These are phyloP conservation scores for Colletotrichum aenigma DNA, from an alignment of 2,329 filamentous ascomycete genomes.

Conservation along the genomic window DNA sequence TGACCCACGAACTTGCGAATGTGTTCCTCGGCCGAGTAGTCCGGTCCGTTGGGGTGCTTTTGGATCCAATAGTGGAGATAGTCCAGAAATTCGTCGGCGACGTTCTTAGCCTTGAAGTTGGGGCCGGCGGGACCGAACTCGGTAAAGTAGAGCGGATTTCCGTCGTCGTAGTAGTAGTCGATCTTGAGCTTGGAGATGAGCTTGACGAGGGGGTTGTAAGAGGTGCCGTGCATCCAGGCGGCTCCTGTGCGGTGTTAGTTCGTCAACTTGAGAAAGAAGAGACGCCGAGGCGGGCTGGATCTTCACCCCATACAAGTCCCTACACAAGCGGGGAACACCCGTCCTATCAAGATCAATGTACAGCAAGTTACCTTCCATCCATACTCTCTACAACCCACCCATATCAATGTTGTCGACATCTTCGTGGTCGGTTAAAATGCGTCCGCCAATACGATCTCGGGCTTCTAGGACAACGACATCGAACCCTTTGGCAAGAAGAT, in stretches of 20 bases:
- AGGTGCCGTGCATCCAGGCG: slow-evolving; percentile 1
- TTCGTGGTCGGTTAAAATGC: slow-evolving; percentile 37
- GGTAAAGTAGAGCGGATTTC: neutral
- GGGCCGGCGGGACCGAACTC: neutral
- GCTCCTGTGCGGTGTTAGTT: neutral
- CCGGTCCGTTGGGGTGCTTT: neutral
- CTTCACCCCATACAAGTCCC: neutral
- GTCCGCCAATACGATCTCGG: slow-evolving; percentile 53
- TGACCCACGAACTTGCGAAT: neutral
- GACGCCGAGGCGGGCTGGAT: neutral
- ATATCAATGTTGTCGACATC: neutral
- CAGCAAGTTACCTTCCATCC: neutral
- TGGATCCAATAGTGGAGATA: neutral
- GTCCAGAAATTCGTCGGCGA: neutral
- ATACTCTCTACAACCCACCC: neutral
- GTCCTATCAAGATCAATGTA: neutral
- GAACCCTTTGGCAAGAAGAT: slow-evolving; percentile 37
- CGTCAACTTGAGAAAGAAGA: neutral
- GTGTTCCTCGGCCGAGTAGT: neutral
- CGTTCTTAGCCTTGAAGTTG: neutral
- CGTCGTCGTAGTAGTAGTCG: neutral
- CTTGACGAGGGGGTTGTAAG: neutral
- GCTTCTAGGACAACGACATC: slow-evolving; percentile 51
- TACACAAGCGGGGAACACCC: neutral
- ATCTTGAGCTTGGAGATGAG: neutral